Percentiles rank a stretch among this genome's conserved stretches.
Conservation (phyloP, 768 basidiomycete species). For the Dioszegia hungarica region DNA sequence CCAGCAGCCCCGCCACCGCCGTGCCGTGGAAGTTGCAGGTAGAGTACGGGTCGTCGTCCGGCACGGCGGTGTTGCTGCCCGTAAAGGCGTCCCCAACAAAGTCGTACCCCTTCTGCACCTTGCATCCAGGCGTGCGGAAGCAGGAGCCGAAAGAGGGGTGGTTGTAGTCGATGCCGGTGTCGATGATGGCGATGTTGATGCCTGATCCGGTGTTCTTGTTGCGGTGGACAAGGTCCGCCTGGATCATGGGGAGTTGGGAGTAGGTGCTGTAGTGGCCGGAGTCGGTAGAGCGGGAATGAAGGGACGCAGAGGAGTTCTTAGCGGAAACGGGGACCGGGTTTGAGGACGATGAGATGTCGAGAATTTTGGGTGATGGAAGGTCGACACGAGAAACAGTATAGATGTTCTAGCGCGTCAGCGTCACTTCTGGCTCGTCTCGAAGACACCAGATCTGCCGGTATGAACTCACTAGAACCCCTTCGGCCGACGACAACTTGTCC, state of each 20-base stretch:
- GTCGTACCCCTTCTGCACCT: constrained; percentile 48
- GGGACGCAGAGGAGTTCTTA: not conserved
- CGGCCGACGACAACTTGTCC: not conserved
- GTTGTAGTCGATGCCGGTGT: constrained; percentile 44
- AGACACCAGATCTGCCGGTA: not conserved
- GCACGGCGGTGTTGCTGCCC: constrained; percentile 34
- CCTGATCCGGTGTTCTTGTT: constrained; percentile 61
- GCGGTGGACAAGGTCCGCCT: constrained; percentile 64
- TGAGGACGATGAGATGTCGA: constrained; percentile 1
- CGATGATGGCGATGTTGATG: constrained; percentile 63
- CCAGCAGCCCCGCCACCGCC: constrained; percentile 49
- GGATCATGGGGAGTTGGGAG: constrained; percentile 39
- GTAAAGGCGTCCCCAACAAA: constrained; percentile 47
- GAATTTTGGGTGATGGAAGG: constrained; percentile 1
- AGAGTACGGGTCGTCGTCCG: constrained; percentile 45
- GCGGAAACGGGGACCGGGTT: not conserved
- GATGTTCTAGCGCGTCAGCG: constrained; percentile 1
- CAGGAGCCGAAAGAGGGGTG: constrained; percentile 47
- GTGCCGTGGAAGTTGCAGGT: constrained; percentile 47
- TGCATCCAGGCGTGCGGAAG: constrained; percentile 43
- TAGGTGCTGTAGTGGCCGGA: constrained; percentile 22
- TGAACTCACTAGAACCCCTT: not conserved
- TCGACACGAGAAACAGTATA: not conserved
- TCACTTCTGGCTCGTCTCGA: too few species aligned
- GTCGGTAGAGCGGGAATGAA: not conserved